These are phyloP conservation scores for Vaccinium darrowii DNA, from an alignment of 148 eudicot species.

Conservation along the genomic window DNA sequence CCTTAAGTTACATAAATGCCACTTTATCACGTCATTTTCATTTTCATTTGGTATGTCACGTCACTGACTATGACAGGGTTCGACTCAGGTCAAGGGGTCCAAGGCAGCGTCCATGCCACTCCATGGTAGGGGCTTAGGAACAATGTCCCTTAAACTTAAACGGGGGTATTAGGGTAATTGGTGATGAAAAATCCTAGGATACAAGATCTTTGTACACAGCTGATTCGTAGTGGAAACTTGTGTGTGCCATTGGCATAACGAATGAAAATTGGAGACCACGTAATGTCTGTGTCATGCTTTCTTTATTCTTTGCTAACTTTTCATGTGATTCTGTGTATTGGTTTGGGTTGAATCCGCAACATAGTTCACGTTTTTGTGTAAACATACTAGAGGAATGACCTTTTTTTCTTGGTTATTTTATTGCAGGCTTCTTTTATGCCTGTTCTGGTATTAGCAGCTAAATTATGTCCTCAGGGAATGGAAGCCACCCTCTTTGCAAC, in stretches of 20 bases:
- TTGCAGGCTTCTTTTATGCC: conserved; percentile 98
- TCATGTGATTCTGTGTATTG: neutral
- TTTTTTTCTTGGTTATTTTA: neutral
- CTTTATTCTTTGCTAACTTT: neutral
- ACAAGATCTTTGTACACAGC: neutral
- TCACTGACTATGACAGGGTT: neutral
- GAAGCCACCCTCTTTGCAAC: conserved; percentile 99
- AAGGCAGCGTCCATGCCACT: neutral
- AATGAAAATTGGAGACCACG: neutral
- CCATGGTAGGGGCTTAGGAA: neutral
- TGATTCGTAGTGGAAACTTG: neutral
- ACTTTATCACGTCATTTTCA: neutral
- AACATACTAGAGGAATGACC: neutral
- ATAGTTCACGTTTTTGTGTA: neutral
- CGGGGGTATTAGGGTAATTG: neutral
- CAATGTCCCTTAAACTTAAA: neutral
- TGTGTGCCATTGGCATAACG: neutral
- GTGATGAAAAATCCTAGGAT: neutral
- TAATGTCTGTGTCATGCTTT: neutral
- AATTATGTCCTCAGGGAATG: conserved; percentile 87
- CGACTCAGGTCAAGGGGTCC: neutral
- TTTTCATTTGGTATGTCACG: neutral
- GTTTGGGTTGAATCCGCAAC: neutral
- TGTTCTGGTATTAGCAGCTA: conserved; percentile 91
- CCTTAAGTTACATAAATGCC: neutral